Conservation (phyloP, 495 filamentous ascomycete genomes). For the Trichoderma asperelloides region DNA sequence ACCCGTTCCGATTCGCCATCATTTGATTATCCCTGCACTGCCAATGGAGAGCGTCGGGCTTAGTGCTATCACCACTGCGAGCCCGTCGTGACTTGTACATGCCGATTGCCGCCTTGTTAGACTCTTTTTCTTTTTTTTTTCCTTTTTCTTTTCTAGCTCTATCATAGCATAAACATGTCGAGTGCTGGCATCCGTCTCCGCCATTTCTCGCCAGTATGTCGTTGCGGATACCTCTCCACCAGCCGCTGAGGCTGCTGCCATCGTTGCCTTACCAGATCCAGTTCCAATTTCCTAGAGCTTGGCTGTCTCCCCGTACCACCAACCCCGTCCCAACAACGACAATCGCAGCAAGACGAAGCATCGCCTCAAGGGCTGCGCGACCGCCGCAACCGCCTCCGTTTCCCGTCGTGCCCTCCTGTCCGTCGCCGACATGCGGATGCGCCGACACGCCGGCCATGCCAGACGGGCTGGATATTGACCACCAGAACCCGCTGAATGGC, state of each 20-base stretch:
- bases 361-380: background rate
- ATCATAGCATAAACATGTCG: background rate
- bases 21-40: no score
- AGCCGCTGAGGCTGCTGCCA: background rate
- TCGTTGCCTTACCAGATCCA: background rate
- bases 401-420: slow-evolving; percentile 53
- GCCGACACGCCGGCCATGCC: slow-evolving; percentile 56
- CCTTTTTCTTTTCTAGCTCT: background rate
- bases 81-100: background rate
- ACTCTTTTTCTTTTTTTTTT: background rate
- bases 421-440: slow-evolving; percentile 63
- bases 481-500: slow-evolving; percentile 54
- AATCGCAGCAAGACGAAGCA: background rate
- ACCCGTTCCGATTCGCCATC: no score
- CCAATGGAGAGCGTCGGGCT: no score
- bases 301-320: background rate
- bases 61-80: no score
- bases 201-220: background rate
- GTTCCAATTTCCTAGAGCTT: background rate
- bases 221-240: background rate
- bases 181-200: background rate
- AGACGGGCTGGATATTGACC: slow-evolving; percentile 65
- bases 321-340: background rate
- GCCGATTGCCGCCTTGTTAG: background rate
- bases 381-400: slow-evolving; percentile 20